These are phyloP conservation scores for Aeminium ludgeri DNA, from an alignment of 495 filamentous ascomycete species.

Conservation along the genomic window DNA sequence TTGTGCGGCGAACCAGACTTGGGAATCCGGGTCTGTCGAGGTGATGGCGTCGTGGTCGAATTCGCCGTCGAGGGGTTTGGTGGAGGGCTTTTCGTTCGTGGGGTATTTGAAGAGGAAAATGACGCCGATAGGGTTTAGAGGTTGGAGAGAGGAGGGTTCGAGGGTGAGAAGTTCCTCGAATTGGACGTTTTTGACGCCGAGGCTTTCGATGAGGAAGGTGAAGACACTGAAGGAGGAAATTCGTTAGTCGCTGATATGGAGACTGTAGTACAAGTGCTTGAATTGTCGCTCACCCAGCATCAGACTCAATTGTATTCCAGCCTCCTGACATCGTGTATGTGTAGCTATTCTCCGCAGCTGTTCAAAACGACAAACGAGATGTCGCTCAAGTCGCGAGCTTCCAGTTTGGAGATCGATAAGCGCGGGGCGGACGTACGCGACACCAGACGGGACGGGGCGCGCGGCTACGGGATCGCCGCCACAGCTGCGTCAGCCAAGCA, in stretches of 20 bases:
- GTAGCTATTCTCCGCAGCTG: too few species aligned
- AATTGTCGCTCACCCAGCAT: constrained; percentile 48
- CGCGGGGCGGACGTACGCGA: too few species aligned
- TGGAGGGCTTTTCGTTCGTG: constrained; percentile 43
- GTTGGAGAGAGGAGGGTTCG: constrained; percentile 61
- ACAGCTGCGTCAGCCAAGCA: too few species aligned
- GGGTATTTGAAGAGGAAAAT: constrained; percentile 99
- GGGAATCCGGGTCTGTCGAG: background rate
- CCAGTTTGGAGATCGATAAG: too few species aligned
- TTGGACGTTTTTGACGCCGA: constrained; percentile 84
- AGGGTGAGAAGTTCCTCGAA: constrained; percentile 92
- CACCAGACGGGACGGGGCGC: too few species aligned
- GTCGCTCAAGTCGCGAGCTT: too few species aligned
- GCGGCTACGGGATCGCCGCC: too few species aligned
- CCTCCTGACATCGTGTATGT: constrained; percentile 9
- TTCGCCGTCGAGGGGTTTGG: constrained; percentile 53
- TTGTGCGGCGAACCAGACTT: constrained; percentile 85
- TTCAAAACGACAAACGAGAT: too few species aligned
- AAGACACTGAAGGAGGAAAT: constrained; percentile 56
- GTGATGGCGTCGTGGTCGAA: constrained; percentile 58
- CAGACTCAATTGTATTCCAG: constrained; percentile 60
- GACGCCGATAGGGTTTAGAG: constrained; percentile 51
- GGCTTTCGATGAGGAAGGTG: constrained; percentile 79
- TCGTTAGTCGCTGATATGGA: background rate
- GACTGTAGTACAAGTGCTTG: background rate